Percentiles rank a stretch among this genome's conserved stretches.
Evolutionary conservation across 805 yeast species (phyloP).

Genomic region (Pichia deserticola): DNA sequence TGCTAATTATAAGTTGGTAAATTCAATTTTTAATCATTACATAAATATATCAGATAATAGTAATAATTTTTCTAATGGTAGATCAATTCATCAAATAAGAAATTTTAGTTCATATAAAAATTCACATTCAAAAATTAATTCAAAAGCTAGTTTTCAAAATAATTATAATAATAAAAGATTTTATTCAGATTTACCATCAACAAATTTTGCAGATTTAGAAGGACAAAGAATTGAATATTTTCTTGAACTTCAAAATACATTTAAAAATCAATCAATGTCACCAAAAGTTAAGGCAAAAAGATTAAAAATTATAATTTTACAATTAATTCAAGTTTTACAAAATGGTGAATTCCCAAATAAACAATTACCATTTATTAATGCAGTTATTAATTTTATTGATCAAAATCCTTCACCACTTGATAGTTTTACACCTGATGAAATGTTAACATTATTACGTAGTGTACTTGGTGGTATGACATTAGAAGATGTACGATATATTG

Average conservation of each 20-base stretch:
- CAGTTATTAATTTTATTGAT: conserved; percentile 26
- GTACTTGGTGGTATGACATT: conserved; percentile 23
- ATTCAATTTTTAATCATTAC: background rate
- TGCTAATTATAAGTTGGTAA: background rate
- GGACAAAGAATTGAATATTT: conserved; percentile 9
- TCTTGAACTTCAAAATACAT: conserved; percentile 21
- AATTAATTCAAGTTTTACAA: conserved; percentile 16
- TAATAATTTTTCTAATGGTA: too few relatives aligned
- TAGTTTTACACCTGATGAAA: conserved; percentile 16
- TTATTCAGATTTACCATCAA: conserved; percentile 2
- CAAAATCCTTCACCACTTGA: conserved; percentile 20
- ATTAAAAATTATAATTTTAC: conserved; percentile 16
- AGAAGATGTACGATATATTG: conserved; percentile 22
- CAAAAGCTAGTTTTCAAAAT: too few relatives aligned
- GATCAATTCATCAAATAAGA: background rate
- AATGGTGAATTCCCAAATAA: conserved; percentile 17
- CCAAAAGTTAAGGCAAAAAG: conserved; percentile 22
- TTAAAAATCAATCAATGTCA: conserved; percentile 18
- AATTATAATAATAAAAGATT: background rate
- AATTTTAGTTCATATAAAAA: too few relatives aligned
- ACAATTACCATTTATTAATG: conserved; percentile 24
- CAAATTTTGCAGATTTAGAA: conserved; percentile 13
- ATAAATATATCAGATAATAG: background rate
- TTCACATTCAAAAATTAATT: too few relatives aligned
- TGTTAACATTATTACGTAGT: conserved; percentile 18